Evolutionary conservation across 352 stramenopile genomes (phyloP).

Genomic region (Aphanomyces astaci): DNA sequence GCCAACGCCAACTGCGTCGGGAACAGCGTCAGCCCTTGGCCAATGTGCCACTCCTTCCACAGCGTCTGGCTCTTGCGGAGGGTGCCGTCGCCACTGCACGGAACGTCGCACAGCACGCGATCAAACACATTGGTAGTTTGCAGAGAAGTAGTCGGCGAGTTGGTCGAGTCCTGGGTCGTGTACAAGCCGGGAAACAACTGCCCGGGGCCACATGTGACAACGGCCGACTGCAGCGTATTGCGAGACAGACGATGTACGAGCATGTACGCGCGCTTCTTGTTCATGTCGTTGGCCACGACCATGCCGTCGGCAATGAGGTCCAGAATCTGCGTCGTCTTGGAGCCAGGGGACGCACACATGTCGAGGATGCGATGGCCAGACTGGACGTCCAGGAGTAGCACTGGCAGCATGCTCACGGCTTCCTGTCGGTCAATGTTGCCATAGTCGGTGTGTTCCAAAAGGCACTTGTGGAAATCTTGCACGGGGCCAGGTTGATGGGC

Average conservation of each 20-base stretch:
- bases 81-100: slow-evolving; percentile 97
- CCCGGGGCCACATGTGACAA: slow-evolving; percentile 91
- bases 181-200: slow-evolving; percentile 91
- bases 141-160: slow-evolving; percentile 29
- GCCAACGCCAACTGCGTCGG: slow-evolving; percentile 90
- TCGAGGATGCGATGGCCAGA: slow-evolving; percentile 73
- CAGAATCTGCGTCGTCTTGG: slow-evolving; percentile 97
- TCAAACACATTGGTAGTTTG: slow-evolving; percentile 91
- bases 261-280: slow-evolving; percentile 97
- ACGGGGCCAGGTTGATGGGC: slow-evolving; percentile 76
- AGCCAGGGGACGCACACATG: slow-evolving; percentile 95
- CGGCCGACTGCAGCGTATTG: slow-evolving; percentile 71
- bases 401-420: slow-evolving; percentile 97
- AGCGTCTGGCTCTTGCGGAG: slow-evolving; percentile 95
- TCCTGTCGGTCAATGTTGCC: slow-evolving; percentile 96
- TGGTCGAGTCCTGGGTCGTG: slow-evolving; percentile 26
- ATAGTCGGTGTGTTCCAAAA: slow-evolving; percentile 88
- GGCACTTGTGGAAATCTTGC: slow-evolving; percentile 85
- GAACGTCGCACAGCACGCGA: slow-evolving; percentile 96
- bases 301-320: slow-evolving; percentile 80
- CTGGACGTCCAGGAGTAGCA: slow-evolving; percentile 93
- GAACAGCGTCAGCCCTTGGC: slow-evolving; percentile 88
- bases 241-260: slow-evolving; percentile 90
- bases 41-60: slow-evolving; percentile 92
- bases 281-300: slow-evolving; percentile 94